Base-by-base conservation (phyloP, 106 monocot genomes). In the Apostasia shenzhenica region DNA sequence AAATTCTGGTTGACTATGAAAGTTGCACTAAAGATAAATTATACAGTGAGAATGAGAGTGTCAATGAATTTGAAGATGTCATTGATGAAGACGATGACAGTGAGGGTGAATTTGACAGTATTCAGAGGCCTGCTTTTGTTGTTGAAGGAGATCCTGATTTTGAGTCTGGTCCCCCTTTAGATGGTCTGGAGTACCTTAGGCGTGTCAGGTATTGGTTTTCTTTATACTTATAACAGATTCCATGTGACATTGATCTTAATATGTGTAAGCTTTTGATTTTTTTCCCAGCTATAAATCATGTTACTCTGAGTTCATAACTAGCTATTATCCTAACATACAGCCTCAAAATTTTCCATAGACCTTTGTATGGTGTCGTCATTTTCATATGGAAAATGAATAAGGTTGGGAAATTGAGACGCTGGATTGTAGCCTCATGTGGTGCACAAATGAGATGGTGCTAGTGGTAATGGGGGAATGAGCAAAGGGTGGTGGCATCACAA, bases 141-240 rank as follows among this genome's bases (percentile, higher is more conserved):
- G 83, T 99, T 56, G 85, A 87, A 63, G 99, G 93, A 55, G 99
- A 99, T 63, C 99, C 99, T 48, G 85, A 99, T 87, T 93, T 92
- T 72, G 99, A 90, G 11, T 99, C 92, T 69, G 99, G 99, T 41
- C 85, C 92, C 39, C 97, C 97, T 63, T 76, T 77, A 41, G 93
- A 99, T 87, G 99, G 99, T 41, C 75, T 86, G 4, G 99, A 99
- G 67, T 99, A 88, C 70, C 89, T 99, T 51, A 69, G 99, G 53
- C 92, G 90, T 81, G 99, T 93, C 79, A 93, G 99, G 99, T 99
- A 84, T 11, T 3, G 48, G 59, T 48, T 51, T 51, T 55, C 10
- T 45, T 52, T 46, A 42, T 59, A 3, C 41, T 66, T 40, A 67
- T 50, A 2, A 2, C 38, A 50, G 9, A 57, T 70, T 13, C 6